phyloP scores from a whole-genome alignment of 495 filamentous ascomycete genomes.

The Lophiotrema nucula region DNA sequence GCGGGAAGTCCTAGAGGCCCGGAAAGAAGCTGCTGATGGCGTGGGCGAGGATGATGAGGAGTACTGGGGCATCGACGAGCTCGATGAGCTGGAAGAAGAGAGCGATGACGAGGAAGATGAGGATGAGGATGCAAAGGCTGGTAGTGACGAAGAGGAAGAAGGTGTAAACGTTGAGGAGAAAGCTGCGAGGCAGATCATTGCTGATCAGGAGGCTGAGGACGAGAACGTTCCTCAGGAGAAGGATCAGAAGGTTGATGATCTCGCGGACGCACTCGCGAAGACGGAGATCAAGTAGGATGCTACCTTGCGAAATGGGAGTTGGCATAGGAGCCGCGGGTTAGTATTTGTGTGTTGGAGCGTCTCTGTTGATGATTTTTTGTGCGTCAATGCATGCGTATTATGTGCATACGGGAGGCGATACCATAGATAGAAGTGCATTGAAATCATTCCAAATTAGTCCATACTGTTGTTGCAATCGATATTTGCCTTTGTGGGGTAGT shows the following conservation, averaged over 20 bases:
- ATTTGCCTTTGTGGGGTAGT: too few species aligned
- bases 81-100: conserved; percentile 78
- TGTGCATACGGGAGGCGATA: conserved; percentile 6
- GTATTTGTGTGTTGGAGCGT: not conserved
- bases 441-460: not conserved
- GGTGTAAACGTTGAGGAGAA: conserved; percentile 55
- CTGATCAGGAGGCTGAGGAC: conserved; percentile 70
- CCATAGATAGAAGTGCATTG: conserved; percentile 7
- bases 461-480: too few species aligned
- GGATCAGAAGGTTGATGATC: conserved; percentile 76
- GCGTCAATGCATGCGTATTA: not conserved
- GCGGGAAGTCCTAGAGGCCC: conserved; percentile 50
- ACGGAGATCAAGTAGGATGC: conserved; percentile 48
- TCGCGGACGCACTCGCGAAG: conserved; percentile 72
- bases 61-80: conserved; percentile 79
- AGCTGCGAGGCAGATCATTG: conserved; percentile 59
- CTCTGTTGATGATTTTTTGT: not conserved
- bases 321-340: not conserved
- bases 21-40: conserved; percentile 61
- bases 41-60: conserved; percentile 57
- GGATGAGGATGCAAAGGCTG: conserved; percentile 60
- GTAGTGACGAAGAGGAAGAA: conserved; percentile 55
- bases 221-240: conserved; percentile 68
- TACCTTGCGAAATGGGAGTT: too few species aligned
- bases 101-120: conserved; percentile 55